Conservation (phyloP, 805 yeast genomes). For the Saccharomyces paradoxus region DNA sequence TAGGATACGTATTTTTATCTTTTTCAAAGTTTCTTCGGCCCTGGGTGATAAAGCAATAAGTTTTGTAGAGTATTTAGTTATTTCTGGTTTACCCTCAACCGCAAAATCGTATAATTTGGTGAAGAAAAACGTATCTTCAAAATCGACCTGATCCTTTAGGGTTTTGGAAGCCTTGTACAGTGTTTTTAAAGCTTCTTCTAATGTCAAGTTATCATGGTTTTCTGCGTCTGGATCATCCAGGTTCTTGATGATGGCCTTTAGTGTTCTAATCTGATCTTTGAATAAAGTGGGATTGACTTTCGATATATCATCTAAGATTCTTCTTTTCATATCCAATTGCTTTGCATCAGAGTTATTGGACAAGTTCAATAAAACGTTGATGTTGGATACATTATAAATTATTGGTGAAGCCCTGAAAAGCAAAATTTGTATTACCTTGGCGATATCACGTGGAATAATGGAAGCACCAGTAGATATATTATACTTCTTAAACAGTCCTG, state of each 20-base stretch:
- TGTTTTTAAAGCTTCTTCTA: slow-evolving; percentile 45
- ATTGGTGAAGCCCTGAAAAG: slow-evolving; percentile 54
- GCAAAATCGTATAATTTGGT: slow-evolving; percentile 42
- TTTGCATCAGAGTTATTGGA: slow-evolving; percentile 24
- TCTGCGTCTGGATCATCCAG: slow-evolving; percentile 11
- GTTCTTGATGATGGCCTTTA: slow-evolving; percentile 35
- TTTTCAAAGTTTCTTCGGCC: slow-evolving; percentile 34
- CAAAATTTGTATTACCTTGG: slow-evolving; percentile 46
- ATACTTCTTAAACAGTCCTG: slow-evolving; percentile 37
- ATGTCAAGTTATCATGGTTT: slow-evolving; percentile 14
- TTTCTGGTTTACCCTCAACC: slow-evolving; percentile 44
- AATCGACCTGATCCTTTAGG: slow-evolving; percentile 41
- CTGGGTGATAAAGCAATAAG: slow-evolving; percentile 42
- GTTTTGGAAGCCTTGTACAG: slow-evolving; percentile 49
- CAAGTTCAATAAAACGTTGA: slow-evolving; percentile 42
- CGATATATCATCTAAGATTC: slow-evolving; percentile 52
- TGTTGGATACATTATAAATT: slow-evolving; percentile 57
- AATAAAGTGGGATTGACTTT: slow-evolving; percentile 54
- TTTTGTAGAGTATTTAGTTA: slow-evolving; percentile 58
- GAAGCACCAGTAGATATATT: slow-evolving; percentile 26
- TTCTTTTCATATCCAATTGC: slow-evolving; percentile 34
- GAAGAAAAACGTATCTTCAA: slow-evolving; percentile 35
- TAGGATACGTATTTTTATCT: slow-evolving; percentile 36
- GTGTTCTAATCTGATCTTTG: slow-evolving; percentile 46
- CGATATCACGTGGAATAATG: slow-evolving; percentile 42